Base-by-base conservation (phyloP, 2,329 filamentous ascomycete species). In the Rasamsonia emersonii region DNA sequence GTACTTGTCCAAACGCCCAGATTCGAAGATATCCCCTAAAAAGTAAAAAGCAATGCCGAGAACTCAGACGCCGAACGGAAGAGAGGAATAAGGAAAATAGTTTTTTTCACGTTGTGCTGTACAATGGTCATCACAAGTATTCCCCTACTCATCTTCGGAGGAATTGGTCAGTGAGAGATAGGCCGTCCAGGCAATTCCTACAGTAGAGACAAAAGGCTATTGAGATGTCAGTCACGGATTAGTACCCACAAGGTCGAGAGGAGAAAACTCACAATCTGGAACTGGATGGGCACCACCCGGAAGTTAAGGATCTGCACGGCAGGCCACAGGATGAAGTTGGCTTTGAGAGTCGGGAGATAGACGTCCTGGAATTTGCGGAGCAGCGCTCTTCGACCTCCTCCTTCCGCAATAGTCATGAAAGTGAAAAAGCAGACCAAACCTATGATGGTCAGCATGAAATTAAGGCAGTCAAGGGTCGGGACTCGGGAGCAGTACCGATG, bases 251-350 rank as follows among this genome's bases (percentile, higher is more conserved):
- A 16, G 44, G 32, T 11, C 14, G 11, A 19, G 18, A n/a, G 9
- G 3, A 15, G 17, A 33, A 18, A 28, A 74, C 86, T 70, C 65
- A 95, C 88, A 61, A 98, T 82, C 61, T 98, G 91, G 59, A 91
- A 93, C 55, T 93, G 88, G 32, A 96, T 80, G 9, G 91, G 91
- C 70, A 98, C 86, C 46, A 96, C 57, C 18, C 89, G 76, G 65
- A 98, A 98, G 68, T 98, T 98, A 64, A 98, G 74, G 42, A 96
- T 79, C 65, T 98, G 91, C 26, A 98, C 91, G 4, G 83, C 77
- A 15, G 91, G 91, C 91, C 91, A 98, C 15, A 98, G 74, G 47
- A 93, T 68, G 50, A 82, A 98, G 63, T 98, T 98, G 46, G 89
- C 88, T 68, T 95, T 94, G 45, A 98, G 68, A 6, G 91, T 89